These are phyloP conservation scores for Thermomucor indicae-seudaticae DNA, from an alignment of 371 early-diverging fungal species.

Conservation along the genomic window DNA sequence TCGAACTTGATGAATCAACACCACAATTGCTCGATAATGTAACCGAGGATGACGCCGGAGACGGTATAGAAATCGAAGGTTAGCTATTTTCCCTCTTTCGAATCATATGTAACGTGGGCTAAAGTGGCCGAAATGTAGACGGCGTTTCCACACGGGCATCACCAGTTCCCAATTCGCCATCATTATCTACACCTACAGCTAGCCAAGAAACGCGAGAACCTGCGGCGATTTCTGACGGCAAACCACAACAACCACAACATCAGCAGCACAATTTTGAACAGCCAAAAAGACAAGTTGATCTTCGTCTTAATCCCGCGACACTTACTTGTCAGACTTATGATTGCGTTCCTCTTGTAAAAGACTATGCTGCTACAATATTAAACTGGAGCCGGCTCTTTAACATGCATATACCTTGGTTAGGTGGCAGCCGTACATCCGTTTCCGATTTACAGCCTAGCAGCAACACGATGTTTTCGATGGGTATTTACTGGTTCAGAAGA, in stretches of 20 bases:
- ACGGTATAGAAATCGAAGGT: slow-evolving; percentile 26
- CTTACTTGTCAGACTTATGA: slow-evolving; percentile 50
- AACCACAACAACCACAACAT: background rate
- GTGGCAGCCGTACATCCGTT: slow-evolving; percentile 72
- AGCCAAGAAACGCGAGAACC: no score
- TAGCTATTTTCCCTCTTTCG: no score
- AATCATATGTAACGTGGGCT: no score
- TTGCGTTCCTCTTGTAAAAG: slow-evolving; percentile 52
- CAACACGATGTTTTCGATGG: slow-evolving; percentile 87
- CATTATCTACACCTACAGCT: no score
- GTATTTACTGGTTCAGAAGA: slow-evolving; percentile 92
- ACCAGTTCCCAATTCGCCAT: slow-evolving; percentile 1
- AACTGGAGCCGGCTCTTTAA: background rate
- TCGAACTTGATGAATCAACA: slow-evolving; percentile 33
- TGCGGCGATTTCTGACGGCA: no score
- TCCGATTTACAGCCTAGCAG: slow-evolving; percentile 69
- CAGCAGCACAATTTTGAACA: no score
- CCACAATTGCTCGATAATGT: slow-evolving; percentile 28
- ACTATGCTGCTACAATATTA: background rate
- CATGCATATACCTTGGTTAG: slow-evolving; percentile 24
- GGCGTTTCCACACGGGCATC: no score
- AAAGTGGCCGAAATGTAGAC: no score
- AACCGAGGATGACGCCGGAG: slow-evolving; percentile 35
- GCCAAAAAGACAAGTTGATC: slow-evolving; percentile 29
- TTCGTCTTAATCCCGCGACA: slow-evolving; percentile 31